A percentile compares a stretch with the other conserved stretches of the same genome.
phyloP scores from a whole-genome alignment of 805 yeast genomes.

The Candida khao-thaluensis region DNA sequence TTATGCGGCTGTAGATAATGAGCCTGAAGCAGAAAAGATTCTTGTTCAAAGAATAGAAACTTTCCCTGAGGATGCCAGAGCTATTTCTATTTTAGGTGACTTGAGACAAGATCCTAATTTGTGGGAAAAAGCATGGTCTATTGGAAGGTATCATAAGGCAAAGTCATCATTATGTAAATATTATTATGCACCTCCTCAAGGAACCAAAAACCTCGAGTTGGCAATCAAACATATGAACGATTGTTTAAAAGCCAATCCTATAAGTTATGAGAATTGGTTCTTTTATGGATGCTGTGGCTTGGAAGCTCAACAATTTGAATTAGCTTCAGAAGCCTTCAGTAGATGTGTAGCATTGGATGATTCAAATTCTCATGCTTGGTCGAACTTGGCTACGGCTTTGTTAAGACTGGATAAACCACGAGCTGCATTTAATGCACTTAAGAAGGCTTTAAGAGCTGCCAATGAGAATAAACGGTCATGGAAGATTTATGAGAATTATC shows the following conservation, averaged over 20 bases:
- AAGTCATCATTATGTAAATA: conserved; percentile 78
- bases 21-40: conserved; percentile 59
- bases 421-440: conserved; percentile 84
- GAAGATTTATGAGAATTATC: conserved; percentile 88
- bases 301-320: conserved; percentile 64
- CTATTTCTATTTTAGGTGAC: conserved; percentile 83
- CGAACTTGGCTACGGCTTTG: conserved; percentile 82
- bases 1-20: conserved; percentile 81
- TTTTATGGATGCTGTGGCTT: conserved; percentile 89
- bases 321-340: conserved; percentile 90
- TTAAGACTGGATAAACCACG: conserved; percentile 59
- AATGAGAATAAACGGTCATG: conserved; percentile 70
- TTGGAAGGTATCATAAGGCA: conserved; percentile 80
- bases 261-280: conserved; percentile 82
- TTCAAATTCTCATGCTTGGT: conserved; percentile 81
- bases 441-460: conserved; percentile 70
- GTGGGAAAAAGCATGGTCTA: conserved; percentile 87
- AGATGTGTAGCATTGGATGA: conserved; percentile 87
- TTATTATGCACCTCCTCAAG: conserved; percentile 68
- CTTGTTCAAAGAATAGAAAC: conserved; percentile 51
- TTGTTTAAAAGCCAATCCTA: conserved; percentile 69
- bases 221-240: conserved; percentile 73
- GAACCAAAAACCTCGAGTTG: conserved; percentile 48
- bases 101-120: conserved; percentile 68
- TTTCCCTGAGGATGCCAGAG: conserved; percentile 77